Evolutionary conservation across 345 rosid species (phyloP).

Genomic region (Citrus sp.): DNA sequence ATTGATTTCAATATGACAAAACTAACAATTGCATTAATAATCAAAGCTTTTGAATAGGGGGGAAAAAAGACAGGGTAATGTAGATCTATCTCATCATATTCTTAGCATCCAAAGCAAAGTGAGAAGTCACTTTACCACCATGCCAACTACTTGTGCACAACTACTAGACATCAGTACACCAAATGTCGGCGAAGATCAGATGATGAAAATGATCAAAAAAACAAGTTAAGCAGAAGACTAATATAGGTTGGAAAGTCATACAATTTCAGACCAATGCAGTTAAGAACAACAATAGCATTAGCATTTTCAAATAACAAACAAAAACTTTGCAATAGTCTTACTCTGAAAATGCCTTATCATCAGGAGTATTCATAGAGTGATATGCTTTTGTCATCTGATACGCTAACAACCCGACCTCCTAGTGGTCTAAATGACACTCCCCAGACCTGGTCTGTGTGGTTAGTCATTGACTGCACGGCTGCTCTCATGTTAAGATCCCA

Average conservation of each 20-base stretch:
- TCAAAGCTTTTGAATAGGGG: too few relatives aligned
- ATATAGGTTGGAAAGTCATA: too few relatives aligned
- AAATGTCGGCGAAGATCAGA: background rate
- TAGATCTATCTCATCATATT: too few relatives aligned
- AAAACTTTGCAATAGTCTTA: background rate
- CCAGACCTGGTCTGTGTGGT: slow-evolving; percentile 94
- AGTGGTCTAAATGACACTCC: slow-evolving; percentile 74
- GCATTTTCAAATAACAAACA: background rate
- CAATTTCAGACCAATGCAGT: background rate
- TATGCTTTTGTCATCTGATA: slow-evolving; percentile 92
- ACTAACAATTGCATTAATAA: background rate
- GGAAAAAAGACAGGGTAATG: too few relatives aligned
- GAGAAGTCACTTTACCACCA: background rate
- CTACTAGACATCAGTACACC: background rate
- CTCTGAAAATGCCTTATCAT: background rate
- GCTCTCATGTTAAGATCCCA: slow-evolving; percentile 97
- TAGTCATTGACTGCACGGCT: slow-evolving; percentile 88
- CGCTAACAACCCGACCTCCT: slow-evolving; percentile 78
- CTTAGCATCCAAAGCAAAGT: too few relatives aligned
- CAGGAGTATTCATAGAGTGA: slow-evolving; percentile 82
- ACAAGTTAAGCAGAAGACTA: background rate
- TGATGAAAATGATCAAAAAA: background rate
- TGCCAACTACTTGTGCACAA: background rate
- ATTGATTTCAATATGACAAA: too few relatives aligned
- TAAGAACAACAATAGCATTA: background rate